Conservation (phyloP, 805 yeast genomes). For the Myxozyma geophila region DNA sequence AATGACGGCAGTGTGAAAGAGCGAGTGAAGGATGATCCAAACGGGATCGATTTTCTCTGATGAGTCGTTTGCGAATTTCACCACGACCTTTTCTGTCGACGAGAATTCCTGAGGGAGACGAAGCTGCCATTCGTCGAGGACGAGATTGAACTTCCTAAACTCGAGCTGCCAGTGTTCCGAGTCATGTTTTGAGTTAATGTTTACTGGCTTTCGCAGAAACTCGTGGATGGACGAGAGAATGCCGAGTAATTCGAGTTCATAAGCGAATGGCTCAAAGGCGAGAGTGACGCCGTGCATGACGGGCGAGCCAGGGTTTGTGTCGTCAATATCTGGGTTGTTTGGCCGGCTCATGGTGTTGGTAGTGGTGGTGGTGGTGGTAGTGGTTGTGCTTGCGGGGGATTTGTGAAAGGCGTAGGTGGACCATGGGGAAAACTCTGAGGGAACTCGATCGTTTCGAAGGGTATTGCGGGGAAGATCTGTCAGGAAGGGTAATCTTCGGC, state of each 20-base stretch:
- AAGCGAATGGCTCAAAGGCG: slow-evolving; percentile 33
- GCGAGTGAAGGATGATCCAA: slow-evolving; percentile 36
- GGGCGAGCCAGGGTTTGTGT: neutral
- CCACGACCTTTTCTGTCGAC: slow-evolving; percentile 8
- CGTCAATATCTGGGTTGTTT: neutral
- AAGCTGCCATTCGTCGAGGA: slow-evolving; percentile 38
- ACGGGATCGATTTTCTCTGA: slow-evolving; percentile 27
- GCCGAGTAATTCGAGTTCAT: slow-evolving; percentile 36
- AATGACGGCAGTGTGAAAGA: slow-evolving; percentile 38
- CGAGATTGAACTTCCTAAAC: slow-evolving; percentile 35
- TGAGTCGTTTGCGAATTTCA: slow-evolving; percentile 7
- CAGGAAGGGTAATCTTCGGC: slow-evolving; percentile 32
- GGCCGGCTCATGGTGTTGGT: no score
- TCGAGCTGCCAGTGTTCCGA: slow-evolving; percentile 40
- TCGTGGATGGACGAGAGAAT: slow-evolving; percentile 39
- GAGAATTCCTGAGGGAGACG: slow-evolving; percentile 29
- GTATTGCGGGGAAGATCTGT: neutral
- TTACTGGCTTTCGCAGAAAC: slow-evolving; percentile 38
- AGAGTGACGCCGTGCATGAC: neutral
- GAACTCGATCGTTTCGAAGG: neutral
- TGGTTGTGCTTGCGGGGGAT: neutral
- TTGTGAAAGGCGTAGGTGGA: slow-evolving; percentile 23
- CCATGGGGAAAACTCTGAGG: neutral
- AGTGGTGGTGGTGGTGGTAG: neutral
- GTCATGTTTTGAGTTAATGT: slow-evolving; percentile 37